Conservation (phyloP, 495 filamentous ascomycete genomes). For the Hypoxylon cercidicola region DNA sequence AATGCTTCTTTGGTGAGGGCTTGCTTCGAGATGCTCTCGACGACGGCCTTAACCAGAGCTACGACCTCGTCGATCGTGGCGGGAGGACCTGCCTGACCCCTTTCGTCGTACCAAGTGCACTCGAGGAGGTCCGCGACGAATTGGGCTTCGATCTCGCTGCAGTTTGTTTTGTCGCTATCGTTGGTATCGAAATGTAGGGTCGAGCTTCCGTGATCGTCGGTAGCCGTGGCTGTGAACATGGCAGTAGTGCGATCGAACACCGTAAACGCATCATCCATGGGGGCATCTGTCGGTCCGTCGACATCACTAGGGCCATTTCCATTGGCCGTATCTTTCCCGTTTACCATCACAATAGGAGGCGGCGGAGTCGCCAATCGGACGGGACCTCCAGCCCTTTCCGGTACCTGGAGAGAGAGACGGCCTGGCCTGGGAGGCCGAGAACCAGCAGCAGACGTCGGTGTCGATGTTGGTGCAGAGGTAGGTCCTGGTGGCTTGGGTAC, state of each 20-base stretch:
- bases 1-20: constrained; percentile 59
- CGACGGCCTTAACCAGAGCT: constrained; percentile 56
- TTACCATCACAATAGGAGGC: constrained; percentile 68
- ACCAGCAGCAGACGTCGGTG: constrained; percentile 40
- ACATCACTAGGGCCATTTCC: constrained; percentile 20
- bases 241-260: constrained; percentile 41
- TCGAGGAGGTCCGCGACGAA: constrained; percentile 56
- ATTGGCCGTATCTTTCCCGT: constrained; percentile 61
- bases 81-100: constrained; percentile 46
- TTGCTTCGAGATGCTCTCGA: constrained; percentile 55
- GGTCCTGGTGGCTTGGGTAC: constrained; percentile 44
- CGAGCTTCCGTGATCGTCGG: constrained; percentile 21
- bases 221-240: constrained; percentile 31
- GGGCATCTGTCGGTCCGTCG: constrained; percentile 24
- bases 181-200: constrained; percentile 40
- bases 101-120: constrained; percentile 56
- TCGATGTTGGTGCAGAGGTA: constrained; percentile 30
- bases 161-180: constrained; percentile 56
- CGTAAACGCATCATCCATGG: constrained; percentile 31
- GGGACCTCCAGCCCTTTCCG: constrained; percentile 74
- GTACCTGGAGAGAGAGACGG: constrained; percentile 83
- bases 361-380: constrained; percentile 84
- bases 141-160: constrained; percentile 56
- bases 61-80: constrained; percentile 59
- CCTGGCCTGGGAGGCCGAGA: constrained; percentile 51